Conservation (phyloP, 1,284 basidiomycete species). For the Melampsora americana region DNA sequence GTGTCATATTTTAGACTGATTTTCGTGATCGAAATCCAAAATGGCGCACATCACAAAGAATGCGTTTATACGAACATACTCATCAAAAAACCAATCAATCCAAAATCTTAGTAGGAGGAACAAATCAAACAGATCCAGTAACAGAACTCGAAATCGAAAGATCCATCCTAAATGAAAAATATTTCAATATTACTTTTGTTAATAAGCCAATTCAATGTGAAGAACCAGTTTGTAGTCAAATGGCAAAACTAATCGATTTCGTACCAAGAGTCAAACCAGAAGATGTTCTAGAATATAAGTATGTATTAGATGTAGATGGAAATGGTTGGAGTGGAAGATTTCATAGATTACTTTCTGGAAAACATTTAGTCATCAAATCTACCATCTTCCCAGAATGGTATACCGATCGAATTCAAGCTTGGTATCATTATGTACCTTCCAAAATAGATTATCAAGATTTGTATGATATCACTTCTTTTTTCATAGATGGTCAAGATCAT, state of each 20-base stretch:
- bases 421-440: slow-evolving; percentile 39
- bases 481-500: slow-evolving; percentile 58
- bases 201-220: slow-evolving; percentile 52
- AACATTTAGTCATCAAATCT: slow-evolving; percentile 20
- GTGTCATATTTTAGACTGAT: slow-evolving; percentile 6
- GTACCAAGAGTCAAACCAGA: slow-evolving; percentile 43
- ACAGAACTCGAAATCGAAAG: slow-evolving; percentile 30
- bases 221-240: slow-evolving; percentile 49
- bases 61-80: slow-evolving; percentile 49
- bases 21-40: slow-evolving; percentile 19
- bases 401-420: slow-evolving; percentile 42
- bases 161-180: slow-evolving; percentile 46
- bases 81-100: slow-evolving; percentile 46
- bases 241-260: slow-evolving; percentile 50
- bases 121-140: slow-evolving; percentile 42
- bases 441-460: slow-evolving; percentile 36
- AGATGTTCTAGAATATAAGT: slow-evolving; percentile 8
- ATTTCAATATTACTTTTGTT: slow-evolving; percentile 48
- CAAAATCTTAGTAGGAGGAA: slow-evolving; percentile 48
- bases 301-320: slow-evolving; percentile 57
- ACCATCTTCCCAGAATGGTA: slow-evolving; percentile 43
- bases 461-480: slow-evolving; percentile 29
- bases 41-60: slow-evolving; percentile 51
- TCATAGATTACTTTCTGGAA: slow-evolving; percentile 33
- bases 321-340: slow-evolving; percentile 57